These are phyloP conservation scores for Solanum hybrid DNA, from an alignment of 305 asterid species.

Conservation along the genomic window DNA sequence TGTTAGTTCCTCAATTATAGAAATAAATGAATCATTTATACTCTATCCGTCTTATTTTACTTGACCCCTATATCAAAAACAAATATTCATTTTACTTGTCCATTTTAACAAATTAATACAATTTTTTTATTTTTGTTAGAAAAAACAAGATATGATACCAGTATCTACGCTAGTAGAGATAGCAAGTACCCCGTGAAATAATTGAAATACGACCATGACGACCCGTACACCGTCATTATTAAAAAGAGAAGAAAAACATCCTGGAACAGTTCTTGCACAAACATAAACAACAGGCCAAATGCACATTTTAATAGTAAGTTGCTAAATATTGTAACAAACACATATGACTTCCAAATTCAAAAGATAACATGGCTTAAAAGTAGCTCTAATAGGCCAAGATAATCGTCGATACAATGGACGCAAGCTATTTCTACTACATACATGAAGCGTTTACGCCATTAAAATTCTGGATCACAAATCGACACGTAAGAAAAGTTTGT, in stretches of 20 bases:
- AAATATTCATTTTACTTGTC: neutral
- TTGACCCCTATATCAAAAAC: neutral
- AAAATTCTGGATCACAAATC: neutral
- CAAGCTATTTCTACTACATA: neutral
- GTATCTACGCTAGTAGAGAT: neutral
- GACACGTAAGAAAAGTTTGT: neutral
- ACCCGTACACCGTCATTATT: neutral
- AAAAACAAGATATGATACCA: neutral
- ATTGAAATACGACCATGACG: neutral
- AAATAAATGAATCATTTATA: neutral
- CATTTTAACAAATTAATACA: neutral
- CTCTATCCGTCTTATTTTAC: too few species aligned
- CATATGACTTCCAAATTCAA: neutral
- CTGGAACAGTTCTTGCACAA: neutral
- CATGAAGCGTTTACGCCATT: neutral
- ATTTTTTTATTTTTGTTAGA: neutral
- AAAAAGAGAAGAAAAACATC: neutral
- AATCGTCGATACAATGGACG: neutral
- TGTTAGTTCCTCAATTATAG: neutral
- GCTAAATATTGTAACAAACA: neutral
- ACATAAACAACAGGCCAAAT: neutral
- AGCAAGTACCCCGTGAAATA: neutral
- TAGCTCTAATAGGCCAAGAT: neutral
- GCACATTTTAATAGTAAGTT: neutral
- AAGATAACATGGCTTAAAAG: neutral